These are phyloP conservation scores for Podospora pseudocomata DNA, from an alignment of 495 filamentous ascomycete genomes.

Conservation along the genomic window DNA sequence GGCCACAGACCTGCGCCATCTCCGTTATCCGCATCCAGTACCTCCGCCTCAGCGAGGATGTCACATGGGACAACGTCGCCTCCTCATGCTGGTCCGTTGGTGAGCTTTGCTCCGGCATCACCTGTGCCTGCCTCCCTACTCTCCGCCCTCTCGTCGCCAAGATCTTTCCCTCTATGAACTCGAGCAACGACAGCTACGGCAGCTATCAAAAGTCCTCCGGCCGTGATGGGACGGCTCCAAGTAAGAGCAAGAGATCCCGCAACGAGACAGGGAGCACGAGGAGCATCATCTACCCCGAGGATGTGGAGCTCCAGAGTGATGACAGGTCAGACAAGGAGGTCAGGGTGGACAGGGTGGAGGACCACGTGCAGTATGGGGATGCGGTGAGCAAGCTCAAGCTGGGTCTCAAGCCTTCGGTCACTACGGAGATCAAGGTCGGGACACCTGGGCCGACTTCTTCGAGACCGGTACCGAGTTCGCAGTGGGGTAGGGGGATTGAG, in stretches of 20 bases:
- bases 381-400: constrained; percentile 14
- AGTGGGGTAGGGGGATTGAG: constrained; percentile 16
- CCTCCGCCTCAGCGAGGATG: constrained; percentile 45
- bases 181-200: constrained; percentile 14
- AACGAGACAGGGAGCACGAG: constrained; percentile 18
- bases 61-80: constrained; percentile 56
- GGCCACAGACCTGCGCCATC: constrained; percentile 47
- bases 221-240: constrained; percentile 15
- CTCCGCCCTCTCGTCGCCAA: constrained; percentile 49
- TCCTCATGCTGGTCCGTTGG: constrained; percentile 57
- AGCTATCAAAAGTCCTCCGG: constrained; percentile 25
- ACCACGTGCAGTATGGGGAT: neutral
- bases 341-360: neutral
- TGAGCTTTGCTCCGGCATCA: constrained; percentile 57
- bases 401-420: constrained; percentile 23
- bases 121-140: constrained; percentile 55
- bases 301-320: constrained; percentile 31
- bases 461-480: neutral
- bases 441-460: neutral
- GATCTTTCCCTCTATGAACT: constrained; percentile 33
- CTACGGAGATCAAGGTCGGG: constrained; percentile 24
- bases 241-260: constrained; percentile 13
- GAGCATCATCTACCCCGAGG: constrained; percentile 27
- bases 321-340: constrained; percentile 20
- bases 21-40: constrained; percentile 54